Evolutionary conservation across 257 asterid genomes (phyloP).

Genomic region (Nicotiana tabacum): DNA sequence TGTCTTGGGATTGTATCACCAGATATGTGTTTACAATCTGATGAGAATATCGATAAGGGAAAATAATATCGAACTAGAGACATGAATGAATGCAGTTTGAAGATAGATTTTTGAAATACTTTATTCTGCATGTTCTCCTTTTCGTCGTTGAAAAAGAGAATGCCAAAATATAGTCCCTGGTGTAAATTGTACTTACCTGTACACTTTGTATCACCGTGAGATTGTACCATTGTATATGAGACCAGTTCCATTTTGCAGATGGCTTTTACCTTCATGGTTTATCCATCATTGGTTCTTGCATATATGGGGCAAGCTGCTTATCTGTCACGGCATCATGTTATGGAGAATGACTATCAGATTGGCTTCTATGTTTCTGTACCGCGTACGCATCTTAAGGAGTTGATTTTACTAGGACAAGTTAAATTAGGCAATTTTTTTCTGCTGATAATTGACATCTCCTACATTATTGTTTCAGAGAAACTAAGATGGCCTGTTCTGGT

Average conservation of each 20-base stretch:
- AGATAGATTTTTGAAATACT: neutral
- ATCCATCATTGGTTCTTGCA: conserved; percentile 82
- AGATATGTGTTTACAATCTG: neutral
- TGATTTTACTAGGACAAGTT: neutral
- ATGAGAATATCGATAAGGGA: neutral
- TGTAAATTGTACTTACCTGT: neutral
- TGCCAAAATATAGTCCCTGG: neutral
- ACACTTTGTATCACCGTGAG: neutral
- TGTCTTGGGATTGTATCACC: neutral
- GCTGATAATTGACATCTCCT: neutral
- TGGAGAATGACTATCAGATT: conserved; percentile 35
- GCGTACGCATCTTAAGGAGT: conserved; percentile 33
- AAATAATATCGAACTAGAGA: neutral
- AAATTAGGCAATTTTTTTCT: neutral
- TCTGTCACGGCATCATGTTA: conserved; percentile 65
- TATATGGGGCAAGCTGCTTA: conserved; percentile 98
- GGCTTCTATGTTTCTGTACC: conserved; percentile 93
- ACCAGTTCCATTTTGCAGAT: conserved; percentile 37
- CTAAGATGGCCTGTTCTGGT: conserved; percentile 90
- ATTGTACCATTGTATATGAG: conserved; percentile 16
- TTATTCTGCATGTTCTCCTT: neutral
- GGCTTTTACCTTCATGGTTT: conserved; percentile 73
- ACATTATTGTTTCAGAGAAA: conserved; percentile 16
- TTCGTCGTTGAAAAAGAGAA: neutral
- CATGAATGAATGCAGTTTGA: neutral